phyloP scores from a whole-genome alignment of 169 alveolate genomes.

The Eimeria brunetti region DNA sequence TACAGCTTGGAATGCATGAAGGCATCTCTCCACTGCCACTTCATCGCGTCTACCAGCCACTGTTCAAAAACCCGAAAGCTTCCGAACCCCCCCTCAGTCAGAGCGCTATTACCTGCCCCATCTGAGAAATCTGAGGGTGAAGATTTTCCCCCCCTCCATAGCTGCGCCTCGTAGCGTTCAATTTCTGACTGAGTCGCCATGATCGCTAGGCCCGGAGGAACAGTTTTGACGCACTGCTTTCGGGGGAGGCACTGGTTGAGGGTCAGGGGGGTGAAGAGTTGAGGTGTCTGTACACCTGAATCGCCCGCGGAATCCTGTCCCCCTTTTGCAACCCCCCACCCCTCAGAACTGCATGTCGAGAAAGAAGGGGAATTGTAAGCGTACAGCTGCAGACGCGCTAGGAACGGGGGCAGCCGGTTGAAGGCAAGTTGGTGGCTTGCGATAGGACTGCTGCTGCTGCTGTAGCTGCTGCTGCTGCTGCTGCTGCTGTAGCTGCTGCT shows the following conservation, averaged over 20 bases:
- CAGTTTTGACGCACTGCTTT: constrained; percentile 27
- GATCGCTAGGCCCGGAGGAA: constrained; percentile 70
- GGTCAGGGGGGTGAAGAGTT: constrained; percentile 7
- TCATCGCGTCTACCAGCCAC: constrained; percentile 76
- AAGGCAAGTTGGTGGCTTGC: constrained; percentile 6
- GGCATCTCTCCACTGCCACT: constrained; percentile 81
- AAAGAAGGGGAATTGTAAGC: constrained; percentile 24
- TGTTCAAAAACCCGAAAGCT: constrained; percentile 70
- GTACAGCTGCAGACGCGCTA: constrained; percentile 53
- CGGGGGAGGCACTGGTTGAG: constrained; percentile 42
- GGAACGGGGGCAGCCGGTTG: constrained; percentile 58
- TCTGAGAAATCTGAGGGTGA: too few relatives aligned
- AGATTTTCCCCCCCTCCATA: background rate
- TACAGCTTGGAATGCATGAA: constrained; percentile 37
- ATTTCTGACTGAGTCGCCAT: constrained; percentile 50
- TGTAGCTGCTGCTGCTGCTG: too few relatives aligned
- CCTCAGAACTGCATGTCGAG: background rate
- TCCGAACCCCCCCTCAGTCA: constrained; percentile 72
- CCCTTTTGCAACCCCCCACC: background rate
- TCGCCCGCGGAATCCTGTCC: background rate
- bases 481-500: too few relatives aligned
- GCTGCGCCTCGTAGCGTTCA: constrained; percentile 32
- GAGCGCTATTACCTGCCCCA: background rate
- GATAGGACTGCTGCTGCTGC: background rate
- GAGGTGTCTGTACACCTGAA: background rate